Base-by-base conservation (phyloP, 2,329 filamentous ascomycete genomes). In the Pezicula radicicola region DNA sequence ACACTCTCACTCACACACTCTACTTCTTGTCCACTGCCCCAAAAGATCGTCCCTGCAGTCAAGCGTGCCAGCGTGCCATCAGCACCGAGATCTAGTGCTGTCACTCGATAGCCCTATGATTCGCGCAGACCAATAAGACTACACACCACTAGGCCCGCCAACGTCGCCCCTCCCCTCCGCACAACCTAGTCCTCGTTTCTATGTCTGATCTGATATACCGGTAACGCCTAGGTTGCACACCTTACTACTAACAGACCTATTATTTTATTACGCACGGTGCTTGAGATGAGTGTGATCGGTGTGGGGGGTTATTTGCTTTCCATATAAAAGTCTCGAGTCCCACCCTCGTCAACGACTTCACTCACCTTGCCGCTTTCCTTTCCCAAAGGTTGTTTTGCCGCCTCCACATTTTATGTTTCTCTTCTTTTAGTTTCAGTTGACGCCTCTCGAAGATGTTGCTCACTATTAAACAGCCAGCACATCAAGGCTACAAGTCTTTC, bases 391-490 rank as follows among this genome's bases (percentile, higher is more conserved):
- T 50, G 47, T 56, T 56, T 51, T 58, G 50, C 55, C 54, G 60
- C 53, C 48, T 21, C 48, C 55, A 50, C 41, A 48, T 54, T 57
- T 65, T 60, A 59, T 63, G 53, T 63, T 62, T 59, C 49, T 56
- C 55, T 60, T 60, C 45, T 53, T 60, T 53, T 62, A 60, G 48
- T 57, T 62, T 61, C 56, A 53, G 53, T 61, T 61, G 43, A 59
- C 64, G 60, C 57, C 56, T 58, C 51, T 62, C 63, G 63, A 61
- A 45, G 60, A 77, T 77, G 75, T 75, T 77, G 69, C 75, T 79
- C 68, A 78, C 75, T 60, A 66, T 77, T 52, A 76, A 76, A 61
- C 71, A 75, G 62, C 68, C 70, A 58, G 67, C 70, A 64, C 70
- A 75, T 64, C 72, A 72, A 66, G 70, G 71, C 61, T 71, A 72